Base-by-base conservation (phyloP, 1,139 yeast genomes). In the Candida sp. region DNA sequence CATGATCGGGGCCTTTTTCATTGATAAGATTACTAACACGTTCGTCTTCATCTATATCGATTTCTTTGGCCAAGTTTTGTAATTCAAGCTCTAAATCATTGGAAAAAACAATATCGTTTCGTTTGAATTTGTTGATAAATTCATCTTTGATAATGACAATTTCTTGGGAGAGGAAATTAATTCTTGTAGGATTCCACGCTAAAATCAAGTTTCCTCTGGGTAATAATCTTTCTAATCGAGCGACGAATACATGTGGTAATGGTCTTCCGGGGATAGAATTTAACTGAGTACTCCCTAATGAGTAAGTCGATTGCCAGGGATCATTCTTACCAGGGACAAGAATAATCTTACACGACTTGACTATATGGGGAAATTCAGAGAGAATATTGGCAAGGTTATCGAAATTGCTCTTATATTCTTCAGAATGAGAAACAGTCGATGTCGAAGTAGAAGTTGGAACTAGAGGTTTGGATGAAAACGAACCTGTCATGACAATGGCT, bases 271-370 rank as follows among this genome's bases (percentile, higher is more conserved):
- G 99, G 70, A 88, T 78, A 27, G 76, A 58, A 8, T 77, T 63
- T 36, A 85, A 71, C 21, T 81, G 70, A 0, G 89, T 75, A 7
- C 71, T 60, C 3, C 95, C 95, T 36, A 84, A 71, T 0, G 87
- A 77, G 41, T 77, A 78, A 38, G 84, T 73, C 0, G 95, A 81
- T 39, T 83, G 83, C 98, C 98, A 93, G 0, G 97, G 97, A 61
- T 93, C 99, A 53, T 88, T 86, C 37, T 81, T 81, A 0, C 99
- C 98, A 0, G 98, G 97, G 1, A 91, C 70, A 47, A 93, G 77
- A 2, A 87, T 66, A 40, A 88, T 64, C 37, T 80, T 78, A 36
- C 69, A 63, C n/a, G 51, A 46, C 27, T 55, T 53, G 5, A 68
- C 55, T 29, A 73, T 56, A 22, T 57, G 55, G 1, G 75, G 71